These are phyloP conservation scores for Garcia nutans DNA, from an alignment of 345 rosid species.

Conservation along the genomic window DNA sequence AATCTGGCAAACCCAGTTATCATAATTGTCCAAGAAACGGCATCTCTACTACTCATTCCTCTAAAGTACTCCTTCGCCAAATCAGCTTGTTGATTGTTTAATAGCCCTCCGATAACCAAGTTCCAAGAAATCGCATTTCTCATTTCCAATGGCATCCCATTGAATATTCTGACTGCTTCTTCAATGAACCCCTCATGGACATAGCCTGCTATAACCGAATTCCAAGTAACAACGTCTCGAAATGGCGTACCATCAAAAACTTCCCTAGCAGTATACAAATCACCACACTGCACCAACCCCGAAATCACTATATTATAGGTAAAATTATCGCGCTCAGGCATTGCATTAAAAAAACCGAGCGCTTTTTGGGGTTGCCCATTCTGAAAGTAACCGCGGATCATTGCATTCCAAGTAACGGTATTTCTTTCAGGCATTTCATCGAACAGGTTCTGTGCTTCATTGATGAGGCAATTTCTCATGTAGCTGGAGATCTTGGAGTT, in stretches of 20 bases:
- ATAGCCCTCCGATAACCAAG: slow-evolving; percentile 39
- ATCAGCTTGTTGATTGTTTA: slow-evolving; percentile 22
- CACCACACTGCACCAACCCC: slow-evolving; percentile 34
- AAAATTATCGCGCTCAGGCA: slow-evolving; percentile 38
- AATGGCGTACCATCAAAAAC: slow-evolving; percentile 36
- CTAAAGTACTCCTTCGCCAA: slow-evolving; percentile 37
- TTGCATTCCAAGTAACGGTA: slow-evolving; percentile 40
- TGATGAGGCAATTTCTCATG: slow-evolving; percentile 32
- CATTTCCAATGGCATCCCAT: slow-evolving; percentile 23
- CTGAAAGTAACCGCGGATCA: slow-evolving; percentile 43
- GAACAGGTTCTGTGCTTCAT: slow-evolving; percentile 39
- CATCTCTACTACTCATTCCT: slow-evolving; percentile 34
- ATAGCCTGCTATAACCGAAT: slow-evolving; percentile 43
- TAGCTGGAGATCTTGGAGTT: slow-evolving; percentile 22
- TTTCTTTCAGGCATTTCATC: slow-evolving; percentile 38
- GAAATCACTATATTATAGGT: slow-evolving; percentile 37
- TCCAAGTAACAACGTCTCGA: slow-evolving; percentile 42
- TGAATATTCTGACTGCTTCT: slow-evolving; percentile 34
- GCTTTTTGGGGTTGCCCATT: slow-evolving; percentile 33
- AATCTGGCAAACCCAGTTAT: slow-evolving; percentile 37
- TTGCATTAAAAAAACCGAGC: slow-evolving; percentile 24
- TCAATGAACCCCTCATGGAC: slow-evolving; percentile 29
- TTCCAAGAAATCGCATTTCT: slow-evolving; percentile 47
- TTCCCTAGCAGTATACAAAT: slow-evolving; percentile 31
- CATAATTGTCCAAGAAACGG: slow-evolving; percentile 44